Conservation (phyloP, 2,329 filamentous ascomycete species). For the Aspergillus felis region DNA sequence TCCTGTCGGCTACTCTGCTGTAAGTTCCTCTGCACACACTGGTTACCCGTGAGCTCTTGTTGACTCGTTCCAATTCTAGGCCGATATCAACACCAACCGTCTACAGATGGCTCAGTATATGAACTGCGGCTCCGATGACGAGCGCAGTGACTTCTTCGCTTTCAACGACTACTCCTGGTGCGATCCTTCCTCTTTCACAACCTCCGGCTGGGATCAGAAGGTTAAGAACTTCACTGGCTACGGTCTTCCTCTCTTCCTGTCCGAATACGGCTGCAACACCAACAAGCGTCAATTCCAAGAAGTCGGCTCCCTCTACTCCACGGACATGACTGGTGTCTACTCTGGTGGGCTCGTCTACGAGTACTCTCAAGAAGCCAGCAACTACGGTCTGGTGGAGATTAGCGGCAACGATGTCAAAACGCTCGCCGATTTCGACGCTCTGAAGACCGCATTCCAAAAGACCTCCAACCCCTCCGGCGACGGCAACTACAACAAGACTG, state of each 20-base stretch:
- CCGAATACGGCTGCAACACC: slow-evolving; percentile 87
- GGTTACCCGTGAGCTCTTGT: not conserved
- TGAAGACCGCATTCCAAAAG: slow-evolving; percentile 49
- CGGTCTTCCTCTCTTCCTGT: slow-evolving; percentile 87
- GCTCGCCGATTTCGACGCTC: slow-evolving; percentile 58
- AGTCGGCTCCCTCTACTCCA: slow-evolving; percentile 72
- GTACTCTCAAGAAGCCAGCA: slow-evolving; percentile 79
- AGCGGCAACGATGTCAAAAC: slow-evolving; percentile 53
- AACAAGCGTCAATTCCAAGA: slow-evolving; percentile 80
- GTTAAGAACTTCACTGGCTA: slow-evolving; percentile 84
- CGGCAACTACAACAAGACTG: slow-evolving; percentile 56
- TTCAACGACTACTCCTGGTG: slow-evolving; percentile 81
- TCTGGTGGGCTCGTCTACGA: slow-evolving; percentile 96
- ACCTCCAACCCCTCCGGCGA: slow-evolving; percentile 52
- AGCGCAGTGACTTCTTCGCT: slow-evolving; percentile 81
- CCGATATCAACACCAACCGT: slow-evolving; percentile 81
- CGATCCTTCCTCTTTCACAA: slow-evolving; percentile 72
- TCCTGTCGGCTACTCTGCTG: slow-evolving; percentile 68
- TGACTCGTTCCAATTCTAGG: slow-evolving; percentile 33
- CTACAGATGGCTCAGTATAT: slow-evolving; percentile 85
- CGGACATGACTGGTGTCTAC: slow-evolving; percentile 82
- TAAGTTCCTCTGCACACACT: slow-evolving; percentile 14
- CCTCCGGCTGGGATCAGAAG: slow-evolving; percentile 81
- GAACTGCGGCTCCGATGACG: slow-evolving; percentile 84
- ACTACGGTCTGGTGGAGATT: slow-evolving; percentile 75